phyloP scores from a whole-genome alignment of 1,139 yeast species.

The Geotrichum klebahnii region DNA sequence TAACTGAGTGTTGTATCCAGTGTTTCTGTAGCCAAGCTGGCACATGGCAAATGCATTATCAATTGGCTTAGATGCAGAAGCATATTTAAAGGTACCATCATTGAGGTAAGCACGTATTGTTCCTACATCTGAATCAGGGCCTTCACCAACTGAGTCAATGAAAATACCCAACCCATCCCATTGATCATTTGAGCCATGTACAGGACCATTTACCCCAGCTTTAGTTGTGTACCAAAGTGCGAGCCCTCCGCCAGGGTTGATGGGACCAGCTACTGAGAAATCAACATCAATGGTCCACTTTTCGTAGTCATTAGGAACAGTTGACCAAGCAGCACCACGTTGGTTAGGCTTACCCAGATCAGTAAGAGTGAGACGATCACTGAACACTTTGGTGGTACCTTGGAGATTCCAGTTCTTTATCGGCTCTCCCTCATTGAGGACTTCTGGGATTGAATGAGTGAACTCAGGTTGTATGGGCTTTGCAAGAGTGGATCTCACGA shows the following conservation, averaged over 20 bases:
- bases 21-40: constrained; percentile 38
- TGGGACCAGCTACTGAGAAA: constrained; percentile 36
- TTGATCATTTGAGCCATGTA: constrained; percentile 39
- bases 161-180: constrained; percentile 44
- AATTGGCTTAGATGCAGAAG: constrained; percentile 21
- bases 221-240: constrained; percentile 40
- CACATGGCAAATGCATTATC: constrained; percentile 39
- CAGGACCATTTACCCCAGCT: constrained; percentile 35
- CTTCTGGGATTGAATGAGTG: constrained; percentile 20
- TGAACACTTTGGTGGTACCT: constrained; percentile 15
- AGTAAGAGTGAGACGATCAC: constrained; percentile 29
- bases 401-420: constrained; percentile 18
- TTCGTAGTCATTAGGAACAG: constrained; percentile 30
- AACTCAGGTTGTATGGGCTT: constrained; percentile 17
- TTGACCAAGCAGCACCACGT: constrained; percentile 38
- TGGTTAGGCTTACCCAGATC: constrained; percentile 29
- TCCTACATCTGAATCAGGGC: constrained; percentile 29
- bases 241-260: constrained; percentile 39
- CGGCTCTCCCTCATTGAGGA: constrained; percentile 14
- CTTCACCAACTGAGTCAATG: constrained; percentile 33
- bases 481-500: not conserved
- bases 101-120: constrained; percentile 42
- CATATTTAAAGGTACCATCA: constrained; percentile 36
- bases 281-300: constrained; percentile 40
- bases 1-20: constrained; percentile 35